Base-by-base conservation (phyloP, 352 stramenopile genomes). In the Globisporangium cederbergense region DNA sequence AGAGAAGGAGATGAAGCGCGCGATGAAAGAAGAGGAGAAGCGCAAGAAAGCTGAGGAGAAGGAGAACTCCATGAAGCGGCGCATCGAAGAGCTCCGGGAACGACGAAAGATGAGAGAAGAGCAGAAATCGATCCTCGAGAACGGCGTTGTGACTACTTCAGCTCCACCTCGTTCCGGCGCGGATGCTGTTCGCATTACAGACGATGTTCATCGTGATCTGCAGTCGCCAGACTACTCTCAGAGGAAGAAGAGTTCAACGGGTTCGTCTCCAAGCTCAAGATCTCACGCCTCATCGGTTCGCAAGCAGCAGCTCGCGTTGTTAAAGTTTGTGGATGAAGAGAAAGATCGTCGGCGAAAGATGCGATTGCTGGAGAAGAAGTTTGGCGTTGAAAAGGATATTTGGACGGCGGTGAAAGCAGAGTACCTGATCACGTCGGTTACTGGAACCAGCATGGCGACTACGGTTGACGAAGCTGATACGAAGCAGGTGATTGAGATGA, bases 241-340 rank as follows among this genome's bases (percentile, higher is more conserved):
- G 62, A 58, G 58, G 16, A 70, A 64, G 32, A 79, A 80, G 40
- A 60, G 46, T 13, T 8, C 40, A 34, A 25, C 16, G 10, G 28
- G 40, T 1, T 22, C 51, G 6, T 69, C 47, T 42, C 5, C 38
- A 43, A 50, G 59, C 18, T 51, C 62, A n/a, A 47, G 53, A 10
- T 45, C 62, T 16, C 53, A 67, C 32, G 45, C 49, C 18, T 54
- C 58, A 50, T 25, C 79, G 1, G 58, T 71, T 22, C 72, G 78
- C 7, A 84, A 92, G 54, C 77, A 89, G 52, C 71, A 78, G 4
- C 60, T 84, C 56, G 81, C 75, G 6, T 47, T 92, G 52, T 50
- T 92, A 11, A 86, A 88, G 57, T 92, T 90, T 65, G 81, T 90
- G 20, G 72, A 76, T 22, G 83, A 92, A 32, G 83, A 92, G 58